Percentiles rank a stretch among this genome's conserved stretches.
Conservation (phyloP, 306 rosid species). For the Boehmeria nivea region DNA sequence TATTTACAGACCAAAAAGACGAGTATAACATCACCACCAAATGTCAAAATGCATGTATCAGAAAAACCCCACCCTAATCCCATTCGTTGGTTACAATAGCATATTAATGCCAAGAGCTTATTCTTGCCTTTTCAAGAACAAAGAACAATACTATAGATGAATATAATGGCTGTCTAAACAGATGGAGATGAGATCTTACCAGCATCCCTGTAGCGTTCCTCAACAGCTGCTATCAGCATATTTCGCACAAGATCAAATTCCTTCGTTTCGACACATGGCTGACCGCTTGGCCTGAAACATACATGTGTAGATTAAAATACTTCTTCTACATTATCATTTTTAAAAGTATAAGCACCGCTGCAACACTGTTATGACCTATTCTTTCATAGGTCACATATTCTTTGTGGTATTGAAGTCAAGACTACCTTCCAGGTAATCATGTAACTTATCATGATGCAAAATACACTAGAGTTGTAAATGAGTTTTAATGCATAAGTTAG, state of each 20-base stretch:
- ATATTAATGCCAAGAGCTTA: background rate
- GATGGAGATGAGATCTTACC: too few relatives aligned
- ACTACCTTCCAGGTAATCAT: slow-evolving; percentile 3
- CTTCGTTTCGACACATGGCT: slow-evolving; percentile 75
- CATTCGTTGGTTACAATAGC: too few relatives aligned
- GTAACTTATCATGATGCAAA: background rate
- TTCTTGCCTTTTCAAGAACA: background rate
- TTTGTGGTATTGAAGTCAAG: background rate
- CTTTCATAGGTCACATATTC: background rate
- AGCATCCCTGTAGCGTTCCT: slow-evolving; percentile 95
- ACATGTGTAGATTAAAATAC: slow-evolving; percentile 14
- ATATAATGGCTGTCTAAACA: background rate
- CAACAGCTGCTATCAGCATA: slow-evolving; percentile 87
- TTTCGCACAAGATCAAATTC: slow-evolving; percentile 84
- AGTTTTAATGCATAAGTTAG: background rate
- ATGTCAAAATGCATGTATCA: too few relatives aligned
- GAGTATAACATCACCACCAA: too few relatives aligned
- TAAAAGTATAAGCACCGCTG: background rate
- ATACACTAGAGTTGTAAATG: background rate
- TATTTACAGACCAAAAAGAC: too few relatives aligned
- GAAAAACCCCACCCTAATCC: too few relatives aligned
- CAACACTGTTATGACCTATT: background rate
- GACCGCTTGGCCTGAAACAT: slow-evolving; percentile 75
- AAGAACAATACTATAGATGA: too few relatives aligned
- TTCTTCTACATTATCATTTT: background rate